These are phyloP conservation scores for Cladophialophora chaetospira DNA, from an alignment of 2,329 filamentous ascomycete genomes.

Conservation along the genomic window DNA sequence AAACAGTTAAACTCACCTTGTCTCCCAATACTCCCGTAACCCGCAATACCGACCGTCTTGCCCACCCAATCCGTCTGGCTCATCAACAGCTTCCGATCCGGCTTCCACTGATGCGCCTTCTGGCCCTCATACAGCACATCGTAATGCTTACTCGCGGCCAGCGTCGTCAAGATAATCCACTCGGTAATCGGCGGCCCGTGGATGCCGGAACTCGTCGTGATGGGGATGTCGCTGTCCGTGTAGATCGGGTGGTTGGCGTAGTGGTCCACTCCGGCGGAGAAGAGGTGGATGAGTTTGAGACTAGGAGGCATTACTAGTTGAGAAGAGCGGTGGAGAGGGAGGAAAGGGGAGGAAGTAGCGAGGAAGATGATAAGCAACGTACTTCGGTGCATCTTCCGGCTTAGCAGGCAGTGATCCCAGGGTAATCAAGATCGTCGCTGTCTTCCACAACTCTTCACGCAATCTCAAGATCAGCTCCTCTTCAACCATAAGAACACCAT, in stretches of 20 bases:
- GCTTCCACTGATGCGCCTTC: constrained; percentile 57
- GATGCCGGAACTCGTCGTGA: constrained; percentile 59
- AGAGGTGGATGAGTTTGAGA: constrained; percentile 57
- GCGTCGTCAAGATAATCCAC: constrained; percentile 65
- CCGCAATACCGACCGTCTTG: constrained; percentile 60
- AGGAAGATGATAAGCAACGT: constrained; percentile 5
- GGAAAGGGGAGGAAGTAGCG: background rate
- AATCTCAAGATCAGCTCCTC: background rate
- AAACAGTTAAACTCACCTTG: constrained; percentile 50
- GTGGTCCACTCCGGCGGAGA: constrained; percentile 61
- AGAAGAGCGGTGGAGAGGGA: background rate
- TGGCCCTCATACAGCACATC: constrained; percentile 59
- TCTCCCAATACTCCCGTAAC: constrained; percentile 64
- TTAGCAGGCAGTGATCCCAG: constrained; percentile 48
- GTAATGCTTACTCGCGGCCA: constrained; percentile 60
- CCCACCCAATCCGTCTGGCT: constrained; percentile 55
- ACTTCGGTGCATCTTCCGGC: constrained; percentile 37
- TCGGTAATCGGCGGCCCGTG: constrained; percentile 67
- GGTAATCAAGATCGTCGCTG: constrained; percentile 52
- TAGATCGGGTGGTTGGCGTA: constrained; percentile 56
- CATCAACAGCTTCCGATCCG: constrained; percentile 36
- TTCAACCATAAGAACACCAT: background rate
- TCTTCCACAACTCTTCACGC: constrained; percentile 46
- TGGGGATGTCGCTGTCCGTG: constrained; percentile 53
- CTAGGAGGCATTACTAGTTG: constrained; percentile 31